These are phyloP conservation scores for Agaricus subrufescens DNA, from an alignment of 768 basidiomycete species.

Conservation along the genomic window DNA sequence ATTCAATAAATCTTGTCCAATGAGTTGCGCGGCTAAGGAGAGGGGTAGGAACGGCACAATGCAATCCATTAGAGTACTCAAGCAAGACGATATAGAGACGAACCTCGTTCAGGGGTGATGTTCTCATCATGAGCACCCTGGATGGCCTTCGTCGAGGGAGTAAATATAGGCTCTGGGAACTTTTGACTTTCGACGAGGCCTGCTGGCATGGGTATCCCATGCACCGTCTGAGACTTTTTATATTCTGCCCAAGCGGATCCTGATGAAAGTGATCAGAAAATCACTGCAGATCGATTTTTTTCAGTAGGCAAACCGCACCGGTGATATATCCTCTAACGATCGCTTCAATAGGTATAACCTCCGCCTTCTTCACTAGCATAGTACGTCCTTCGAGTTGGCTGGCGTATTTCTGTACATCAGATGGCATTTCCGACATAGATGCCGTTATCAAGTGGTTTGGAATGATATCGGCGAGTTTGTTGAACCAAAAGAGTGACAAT, in stretches of 20 bases:
- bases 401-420: constrained; percentile 67
- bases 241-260: constrained; percentile 98
- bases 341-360: constrained; percentile 88
- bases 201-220: constrained; percentile 72
- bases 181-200: constrained; percentile 84
- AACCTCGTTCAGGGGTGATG: constrained; percentile 79
- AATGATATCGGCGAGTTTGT: constrained; percentile 70
- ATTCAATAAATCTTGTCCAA: constrained; percentile 62
- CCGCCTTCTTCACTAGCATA: constrained; percentile 89
- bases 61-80: neutral
- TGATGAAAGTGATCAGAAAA: constrained; percentile 23
- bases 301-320: constrained; percentile 40
- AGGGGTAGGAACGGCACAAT: constrained; percentile 3
- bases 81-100: constrained; percentile 8
- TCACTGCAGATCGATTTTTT: neutral
- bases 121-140: constrained; percentile 96
- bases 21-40: constrained; percentile 51
- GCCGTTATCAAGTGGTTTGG: constrained; percentile 88
- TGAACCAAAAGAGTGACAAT: constrained; percentile 95
- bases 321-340: constrained; percentile 96
- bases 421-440: constrained; percentile 77
- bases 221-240: constrained; percentile 80
- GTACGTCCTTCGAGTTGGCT: constrained; percentile 76
- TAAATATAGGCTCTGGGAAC: constrained; percentile 81
- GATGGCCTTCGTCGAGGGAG: constrained; percentile 96